phyloP scores from a whole-genome alignment of 1,284 basidiomycete species.

The Leccinum laetum region DNA sequence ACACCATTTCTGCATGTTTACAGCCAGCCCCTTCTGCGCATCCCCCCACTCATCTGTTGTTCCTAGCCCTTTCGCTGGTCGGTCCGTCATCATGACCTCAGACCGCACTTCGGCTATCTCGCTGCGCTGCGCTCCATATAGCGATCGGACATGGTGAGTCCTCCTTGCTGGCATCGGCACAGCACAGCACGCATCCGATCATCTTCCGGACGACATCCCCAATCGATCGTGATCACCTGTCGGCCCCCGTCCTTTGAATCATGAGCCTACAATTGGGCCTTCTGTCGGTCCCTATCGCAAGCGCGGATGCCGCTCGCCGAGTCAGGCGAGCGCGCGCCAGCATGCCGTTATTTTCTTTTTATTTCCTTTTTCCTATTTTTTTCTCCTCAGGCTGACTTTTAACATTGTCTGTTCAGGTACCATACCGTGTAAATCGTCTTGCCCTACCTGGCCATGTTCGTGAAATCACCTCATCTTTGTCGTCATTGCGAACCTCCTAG shows the following conservation, averaged over 20 bases:
- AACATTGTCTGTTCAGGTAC: slow-evolving; percentile 10
- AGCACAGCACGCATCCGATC: slow-evolving; percentile 4
- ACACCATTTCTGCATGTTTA: slow-evolving; percentile 26
- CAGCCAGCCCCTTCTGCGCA: slow-evolving; percentile 6
- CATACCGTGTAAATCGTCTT: slow-evolving; percentile 16
- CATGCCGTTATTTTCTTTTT: slow-evolving; percentile 10
- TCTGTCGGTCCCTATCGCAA: slow-evolving; percentile 8
- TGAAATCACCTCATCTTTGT: slow-evolving; percentile 30
- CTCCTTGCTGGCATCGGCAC: neutral
- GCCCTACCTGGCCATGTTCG: slow-evolving; percentile 8
- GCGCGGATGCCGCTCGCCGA: neutral
- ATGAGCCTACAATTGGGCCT: neutral
- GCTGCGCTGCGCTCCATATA: neutral
- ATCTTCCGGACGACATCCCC: neutral
- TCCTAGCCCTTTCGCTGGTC: neutral
- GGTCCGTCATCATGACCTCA: neutral
- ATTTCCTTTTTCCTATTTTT: neutral
- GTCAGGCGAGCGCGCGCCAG: slow-evolving; percentile 3
- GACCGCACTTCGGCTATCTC: neutral
- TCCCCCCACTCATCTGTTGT: neutral
- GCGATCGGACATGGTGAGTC: neutral
- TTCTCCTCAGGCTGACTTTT: slow-evolving; percentile 10
- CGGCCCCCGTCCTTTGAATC: neutral
- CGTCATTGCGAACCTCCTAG: slow-evolving; percentile 7
- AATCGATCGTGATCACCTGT: slow-evolving; percentile 10